Evolutionary conservation across 306 rosid species (phyloP).

Genomic region (Pterocarpus santalinus): DNA sequence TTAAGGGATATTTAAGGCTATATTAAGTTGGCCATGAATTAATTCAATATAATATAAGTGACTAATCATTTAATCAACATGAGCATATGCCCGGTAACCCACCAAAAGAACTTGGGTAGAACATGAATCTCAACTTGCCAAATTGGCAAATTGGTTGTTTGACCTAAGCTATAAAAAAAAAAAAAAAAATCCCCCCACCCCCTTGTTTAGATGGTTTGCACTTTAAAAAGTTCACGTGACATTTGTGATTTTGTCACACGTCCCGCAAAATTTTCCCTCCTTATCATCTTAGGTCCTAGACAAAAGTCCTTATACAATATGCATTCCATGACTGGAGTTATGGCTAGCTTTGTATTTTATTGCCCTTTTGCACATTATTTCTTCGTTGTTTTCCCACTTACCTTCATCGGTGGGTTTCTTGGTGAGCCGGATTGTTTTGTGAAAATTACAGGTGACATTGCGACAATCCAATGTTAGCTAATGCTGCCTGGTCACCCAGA

Average conservation of each 20-base stretch:
- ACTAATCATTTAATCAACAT: not conserved
- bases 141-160: not conserved
- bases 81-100: not conserved
- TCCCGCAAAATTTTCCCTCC: conserved; percentile 15
- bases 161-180: not conserved
- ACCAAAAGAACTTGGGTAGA: not conserved
- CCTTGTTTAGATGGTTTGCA: not conserved
- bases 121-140: conserved; percentile 25
- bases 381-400: not conserved
- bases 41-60: not conserved
- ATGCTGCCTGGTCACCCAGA: conserved; percentile 2
- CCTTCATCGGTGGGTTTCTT: conserved; percentile 10
- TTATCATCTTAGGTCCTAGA: conserved; percentile 1
- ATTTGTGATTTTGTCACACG: conserved; percentile 42
- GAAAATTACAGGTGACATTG: conserved; percentile 32
- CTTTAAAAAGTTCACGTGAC: conserved; percentile 47
- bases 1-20: not conserved
- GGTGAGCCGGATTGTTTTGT: conserved; percentile 22
- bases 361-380: not conserved
- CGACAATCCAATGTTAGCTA: conserved; percentile 28
- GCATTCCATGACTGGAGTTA: conserved; percentile 50
- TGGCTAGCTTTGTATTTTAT: conserved; percentile 34
- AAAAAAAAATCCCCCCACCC: not conserved
- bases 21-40: not conserved
- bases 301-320: conserved; percentile 38